phyloP scores from a whole-genome alignment of 2,329 filamentous ascomycete species.

The Aspergillus chevalieri region DNA sequence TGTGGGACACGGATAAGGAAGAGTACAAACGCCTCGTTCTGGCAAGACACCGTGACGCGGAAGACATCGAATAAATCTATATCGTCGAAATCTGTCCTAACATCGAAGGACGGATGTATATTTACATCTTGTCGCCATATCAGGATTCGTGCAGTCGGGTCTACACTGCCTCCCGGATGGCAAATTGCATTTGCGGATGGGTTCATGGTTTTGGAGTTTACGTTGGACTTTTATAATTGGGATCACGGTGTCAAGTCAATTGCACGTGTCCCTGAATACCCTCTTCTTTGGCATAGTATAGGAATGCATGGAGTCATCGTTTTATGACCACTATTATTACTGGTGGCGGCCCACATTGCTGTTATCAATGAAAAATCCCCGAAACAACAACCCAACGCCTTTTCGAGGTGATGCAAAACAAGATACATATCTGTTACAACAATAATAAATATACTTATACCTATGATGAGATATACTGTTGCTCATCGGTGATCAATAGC shows the following conservation, averaged over 20 bases:
- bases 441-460: too few relatives aligned
- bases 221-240: not conserved
- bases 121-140: too few relatives aligned
- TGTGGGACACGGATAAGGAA: slow-evolving; percentile 83
- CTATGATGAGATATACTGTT: slow-evolving; percentile 14
- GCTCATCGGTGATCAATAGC: slow-evolving; percentile 59
- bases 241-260: slow-evolving; percentile 1
- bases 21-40: slow-evolving; percentile 78
- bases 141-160: too few relatives aligned
- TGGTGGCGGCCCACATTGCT: too few relatives aligned
- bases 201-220: slow-evolving; percentile 11
- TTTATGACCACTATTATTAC: too few relatives aligned
- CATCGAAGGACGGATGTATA: too few relatives aligned
- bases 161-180: not conserved
- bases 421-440: too few relatives aligned
- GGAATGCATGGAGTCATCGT: too few relatives aligned
- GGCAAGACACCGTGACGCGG: slow-evolving; percentile 55
- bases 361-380: too few relatives aligned
- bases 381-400: too few relatives aligned
- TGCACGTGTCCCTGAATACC: not conserved
- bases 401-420: too few relatives aligned
- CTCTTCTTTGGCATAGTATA: too few relatives aligned
- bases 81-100: not conserved
- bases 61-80: slow-evolving; percentile 36
- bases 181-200: not conserved